Percentiles rank a stretch among this genome's conserved stretches.
Evolutionary conservation across 2,329 filamentous ascomycete species (phyloP).

Genomic region (Exophiala phaeomuriformis): DNA sequence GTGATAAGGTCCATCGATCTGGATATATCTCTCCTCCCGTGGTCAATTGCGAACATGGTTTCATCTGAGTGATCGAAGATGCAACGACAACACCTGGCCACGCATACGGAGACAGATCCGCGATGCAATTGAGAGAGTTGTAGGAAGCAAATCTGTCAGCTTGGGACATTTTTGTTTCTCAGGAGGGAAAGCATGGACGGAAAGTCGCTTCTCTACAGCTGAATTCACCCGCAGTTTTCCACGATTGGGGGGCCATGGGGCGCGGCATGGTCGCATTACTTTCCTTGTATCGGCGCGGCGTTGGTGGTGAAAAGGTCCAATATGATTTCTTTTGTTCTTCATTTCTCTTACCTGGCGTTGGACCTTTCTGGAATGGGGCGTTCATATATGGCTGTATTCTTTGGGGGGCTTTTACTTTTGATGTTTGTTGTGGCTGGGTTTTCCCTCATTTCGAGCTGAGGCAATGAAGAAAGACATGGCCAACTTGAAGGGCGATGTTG

Average conservation of each 20-base stretch:
- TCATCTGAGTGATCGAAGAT: neutral
- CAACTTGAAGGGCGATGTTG: too few species aligned
- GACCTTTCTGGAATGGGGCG: neutral
- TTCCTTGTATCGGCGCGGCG: neutral
- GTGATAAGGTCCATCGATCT: constrained; percentile 32
- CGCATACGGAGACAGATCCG: too few species aligned
- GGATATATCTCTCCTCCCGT: neutral
- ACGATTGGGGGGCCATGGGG: neutral
- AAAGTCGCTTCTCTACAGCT: neutral
- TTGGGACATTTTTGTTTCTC: too few species aligned
- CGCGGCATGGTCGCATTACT: neutral
- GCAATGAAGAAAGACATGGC: too few species aligned
- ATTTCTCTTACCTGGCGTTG: too few species aligned
- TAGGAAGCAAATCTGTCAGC: too few species aligned
- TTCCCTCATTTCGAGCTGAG: too few species aligned
- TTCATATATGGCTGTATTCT: neutral
- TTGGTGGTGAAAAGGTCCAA: neutral
- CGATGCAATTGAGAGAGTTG: too few species aligned
- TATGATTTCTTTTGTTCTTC: neutral
- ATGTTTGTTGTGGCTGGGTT: neutral
- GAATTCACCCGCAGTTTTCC: neutral
- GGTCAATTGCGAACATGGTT: neutral
- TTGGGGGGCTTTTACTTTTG: neutral
- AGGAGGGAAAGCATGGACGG: too few species aligned
- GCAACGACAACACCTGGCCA: too few species aligned